These are phyloP conservation scores for Diutina siamensis DNA, from an alignment of 1,139 yeast species.

Conservation along the genomic window DNA sequence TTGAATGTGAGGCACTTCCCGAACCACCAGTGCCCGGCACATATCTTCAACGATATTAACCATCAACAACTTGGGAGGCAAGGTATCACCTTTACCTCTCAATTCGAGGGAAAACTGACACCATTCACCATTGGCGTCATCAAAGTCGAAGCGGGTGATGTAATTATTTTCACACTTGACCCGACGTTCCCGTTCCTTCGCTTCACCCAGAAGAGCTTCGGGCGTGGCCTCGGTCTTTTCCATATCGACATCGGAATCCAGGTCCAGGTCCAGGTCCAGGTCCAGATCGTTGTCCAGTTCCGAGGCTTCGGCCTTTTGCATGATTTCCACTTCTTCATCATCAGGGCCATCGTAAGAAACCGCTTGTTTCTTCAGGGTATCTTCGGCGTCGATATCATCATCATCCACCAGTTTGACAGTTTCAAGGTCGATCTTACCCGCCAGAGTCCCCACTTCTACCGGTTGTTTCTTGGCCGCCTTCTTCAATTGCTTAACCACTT, in stretches of 20 bases:
- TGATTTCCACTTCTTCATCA: constrained; percentile 81
- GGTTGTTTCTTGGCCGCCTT: constrained; percentile 55
- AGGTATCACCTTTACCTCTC: constrained; percentile 63
- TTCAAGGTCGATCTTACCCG: constrained; percentile 11
- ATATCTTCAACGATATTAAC: constrained; percentile 91
- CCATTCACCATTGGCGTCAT: constrained; percentile 83
- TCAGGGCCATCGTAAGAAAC: constrained; percentile 93
- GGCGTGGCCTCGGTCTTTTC: constrained; percentile 5
- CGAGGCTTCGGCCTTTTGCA: constrained; percentile 46
- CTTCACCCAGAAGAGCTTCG: constrained; percentile 37
- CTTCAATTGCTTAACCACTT: constrained; percentile 70
- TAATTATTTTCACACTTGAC: constrained; percentile 63
- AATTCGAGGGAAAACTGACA: constrained; percentile 81
- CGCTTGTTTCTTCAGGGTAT: constrained; percentile 61
- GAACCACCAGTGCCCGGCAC: constrained; percentile 81
- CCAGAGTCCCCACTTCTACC: constrained; percentile 25
- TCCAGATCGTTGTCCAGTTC: constrained; percentile 23
- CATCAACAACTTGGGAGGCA: constrained; percentile 68
- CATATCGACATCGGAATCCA: constrained; percentile 6
- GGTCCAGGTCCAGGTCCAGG: constrained; percentile 9
- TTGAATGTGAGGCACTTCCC: constrained; percentile 85
- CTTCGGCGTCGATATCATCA: constrained; percentile 54
- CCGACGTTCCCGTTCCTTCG: constrained; percentile 77
- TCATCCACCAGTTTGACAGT: constrained; percentile 13
- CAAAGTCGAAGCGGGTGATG: constrained; percentile 76